Conservation (phyloP, 2,329 filamentous ascomycete species). For the Hypoxylon rubiginosum region DNA sequence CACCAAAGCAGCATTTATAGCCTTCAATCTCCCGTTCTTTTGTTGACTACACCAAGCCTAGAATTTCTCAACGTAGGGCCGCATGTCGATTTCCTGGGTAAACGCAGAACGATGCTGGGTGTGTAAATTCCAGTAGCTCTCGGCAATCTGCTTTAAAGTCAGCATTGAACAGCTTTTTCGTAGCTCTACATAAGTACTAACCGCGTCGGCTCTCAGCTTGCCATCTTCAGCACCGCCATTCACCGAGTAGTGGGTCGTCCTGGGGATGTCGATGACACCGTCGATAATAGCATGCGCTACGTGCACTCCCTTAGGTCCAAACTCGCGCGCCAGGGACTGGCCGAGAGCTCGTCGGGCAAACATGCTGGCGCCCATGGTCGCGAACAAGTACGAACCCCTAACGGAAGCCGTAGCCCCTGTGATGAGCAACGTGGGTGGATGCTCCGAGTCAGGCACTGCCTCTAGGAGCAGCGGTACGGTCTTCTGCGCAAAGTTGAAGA, state of each 20-base stretch:
- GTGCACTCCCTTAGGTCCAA: conserved; percentile 80
- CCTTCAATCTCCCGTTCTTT: neutral
- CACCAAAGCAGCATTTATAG: neutral
- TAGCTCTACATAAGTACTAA: conserved; percentile 57
- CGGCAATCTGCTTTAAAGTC: conserved; percentile 71
- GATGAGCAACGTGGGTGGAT: conserved; percentile 79
- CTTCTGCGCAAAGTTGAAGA: conserved; percentile 77
- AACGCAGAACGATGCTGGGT: conserved; percentile 78
- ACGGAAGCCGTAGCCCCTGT: conserved; percentile 81
- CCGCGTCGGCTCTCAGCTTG: conserved; percentile 76
- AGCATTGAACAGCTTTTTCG: conserved; percentile 32
- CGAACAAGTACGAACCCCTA: conserved; percentile 73
- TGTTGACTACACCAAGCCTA: conserved; percentile 22
- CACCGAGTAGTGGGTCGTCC: conserved; percentile 65
- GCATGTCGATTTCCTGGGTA: conserved; percentile 78
- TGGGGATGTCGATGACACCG: conserved; percentile 80
- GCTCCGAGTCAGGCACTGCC: conserved; percentile 60
- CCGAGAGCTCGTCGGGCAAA: conserved; percentile 77
- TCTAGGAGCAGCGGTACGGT: conserved; percentile 75
- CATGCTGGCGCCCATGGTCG: conserved; percentile 76
- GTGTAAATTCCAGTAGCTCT: conserved; percentile 81
- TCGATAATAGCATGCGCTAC: conserved; percentile 81
- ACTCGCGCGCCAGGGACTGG: conserved; percentile 78
- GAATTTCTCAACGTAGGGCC: conserved; percentile 79
- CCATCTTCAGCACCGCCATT: conserved; percentile 56